Percentiles rank a stretch among this genome's conserved stretches.
phyloP scores from a whole-genome alignment of 2,329 filamentous ascomycete species.

The Trichoderma gracile region DNA sequence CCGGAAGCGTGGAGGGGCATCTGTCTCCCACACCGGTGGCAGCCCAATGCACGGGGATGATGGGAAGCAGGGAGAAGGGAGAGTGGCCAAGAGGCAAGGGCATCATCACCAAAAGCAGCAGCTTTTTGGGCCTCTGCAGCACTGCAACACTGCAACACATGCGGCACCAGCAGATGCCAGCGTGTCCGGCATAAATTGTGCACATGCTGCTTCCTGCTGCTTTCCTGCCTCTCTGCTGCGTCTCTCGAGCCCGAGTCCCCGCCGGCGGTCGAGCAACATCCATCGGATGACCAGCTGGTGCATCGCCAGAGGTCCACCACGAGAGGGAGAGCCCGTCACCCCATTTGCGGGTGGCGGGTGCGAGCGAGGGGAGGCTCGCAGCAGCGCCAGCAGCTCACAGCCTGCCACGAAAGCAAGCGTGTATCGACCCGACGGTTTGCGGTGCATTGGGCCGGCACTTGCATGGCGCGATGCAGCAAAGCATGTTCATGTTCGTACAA shows the following conservation, averaged over 20 bases:
- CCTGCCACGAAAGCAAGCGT: slow-evolving; percentile 44
- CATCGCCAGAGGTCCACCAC: slow-evolving; percentile 25
- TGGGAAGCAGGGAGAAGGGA: neutral
- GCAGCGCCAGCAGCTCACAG: slow-evolving; percentile 30
- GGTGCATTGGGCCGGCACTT: slow-evolving; percentile 27
- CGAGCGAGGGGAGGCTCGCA: slow-evolving; percentile 22
- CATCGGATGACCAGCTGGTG: slow-evolving; percentile 26
- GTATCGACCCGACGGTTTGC: slow-evolving; percentile 30
- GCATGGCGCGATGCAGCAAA: slow-evolving; percentile 26
- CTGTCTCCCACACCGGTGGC: slow-evolving; percentile 22
- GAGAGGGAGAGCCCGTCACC: slow-evolving; percentile 14
- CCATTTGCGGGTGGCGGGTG: slow-evolving; percentile 21
- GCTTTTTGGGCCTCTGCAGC: neutral
- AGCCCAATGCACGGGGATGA: slow-evolving; percentile 22
- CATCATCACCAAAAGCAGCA: slow-evolving; percentile 3
- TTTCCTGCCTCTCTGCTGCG: too few relatives aligned
- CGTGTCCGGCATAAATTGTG: slow-evolving; percentile 24
- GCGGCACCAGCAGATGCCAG: slow-evolving; percentile 9
- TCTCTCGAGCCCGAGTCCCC: too few relatives aligned
- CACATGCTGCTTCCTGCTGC: neutral
- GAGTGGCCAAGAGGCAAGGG: neutral
- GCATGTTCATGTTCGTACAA: slow-evolving; percentile 19
- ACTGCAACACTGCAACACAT: neutral
- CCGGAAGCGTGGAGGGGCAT: slow-evolving; percentile 23
- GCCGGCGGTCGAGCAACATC: neutral